Base-by-base conservation (phyloP, 2,329 filamentous ascomycete species). In the Bisporella sp. region DNA sequence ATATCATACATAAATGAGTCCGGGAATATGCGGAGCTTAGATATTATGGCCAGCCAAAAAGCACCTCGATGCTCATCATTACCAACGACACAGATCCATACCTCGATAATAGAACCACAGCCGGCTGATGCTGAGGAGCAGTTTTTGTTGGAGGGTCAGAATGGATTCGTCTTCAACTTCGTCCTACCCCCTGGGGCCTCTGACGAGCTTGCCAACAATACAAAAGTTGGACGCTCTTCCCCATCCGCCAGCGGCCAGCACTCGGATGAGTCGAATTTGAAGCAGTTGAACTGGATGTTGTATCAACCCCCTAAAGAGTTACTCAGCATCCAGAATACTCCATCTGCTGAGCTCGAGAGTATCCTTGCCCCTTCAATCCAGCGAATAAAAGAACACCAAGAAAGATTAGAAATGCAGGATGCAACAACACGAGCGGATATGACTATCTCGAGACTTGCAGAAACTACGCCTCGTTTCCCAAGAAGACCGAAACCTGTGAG, bases 221-320 rank as follows among this genome's bases (percentile, higher is more conserved):
- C 3, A 39, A 9, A 39, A 39, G n/a, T 9, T n/a, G 8, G 9
- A 2, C 35, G 8, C 35, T 3, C 35, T 39, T 39, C 8, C 35
- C 35, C n/a, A 9, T 3, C 8, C n/a, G 8, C 35, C n/a, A 3
- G 35, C 8, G 9, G 2, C n/a, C 9, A 9, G 35, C 2, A 9
- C 35, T n/a, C 35, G 35, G 57, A 52, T 13, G 56, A 57, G 11
- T 32, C 56, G 1, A 48, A 49, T 5, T 47, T 46, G 12, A 47
- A 53, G 11, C 42, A 47, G 11, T 63, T 70, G 33, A 70, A 75
- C 57, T 78, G 76, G 73, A 69, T 65, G 37, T 62, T 68, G 46
- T 77, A 75, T 54, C 67, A 70, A 3, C 73, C 74, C 4, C 77
- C 77, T 0, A 56, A 60, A 8, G 69, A 67, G 1, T 60, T 81